Percentiles rank a stretch among this genome's conserved stretches.
phyloP scores from a whole-genome alignment of 1,284 basidiomycete genomes.

The Moniliophthora roreri region DNA sequence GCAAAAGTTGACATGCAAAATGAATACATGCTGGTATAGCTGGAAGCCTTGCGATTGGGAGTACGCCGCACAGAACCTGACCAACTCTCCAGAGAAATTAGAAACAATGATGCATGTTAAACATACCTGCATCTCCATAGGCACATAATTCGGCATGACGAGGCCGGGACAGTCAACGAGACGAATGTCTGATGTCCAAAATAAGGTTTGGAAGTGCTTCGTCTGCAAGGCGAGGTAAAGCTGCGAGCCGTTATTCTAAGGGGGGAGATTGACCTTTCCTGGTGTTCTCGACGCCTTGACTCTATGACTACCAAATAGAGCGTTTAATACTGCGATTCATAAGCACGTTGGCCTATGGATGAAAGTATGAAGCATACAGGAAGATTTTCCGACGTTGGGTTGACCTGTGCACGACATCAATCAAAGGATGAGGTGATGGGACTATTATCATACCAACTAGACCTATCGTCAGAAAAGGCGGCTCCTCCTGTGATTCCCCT shows the following conservation, averaged over 20 bases:
- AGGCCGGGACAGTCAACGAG: conserved; percentile 87
- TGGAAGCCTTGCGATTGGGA: conserved; percentile 88
- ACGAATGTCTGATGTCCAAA: conserved; percentile 80
- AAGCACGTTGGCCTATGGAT: neutral
- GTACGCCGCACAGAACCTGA: conserved; percentile 73
- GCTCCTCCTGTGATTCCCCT: conserved; percentile 38
- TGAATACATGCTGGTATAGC: conserved; percentile 41
- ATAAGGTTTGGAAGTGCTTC: conserved; percentile 92
- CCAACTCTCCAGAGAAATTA: too few species aligned
- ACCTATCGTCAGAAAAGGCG: conserved; percentile 76
- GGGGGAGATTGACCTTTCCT: conserved; percentile 63
- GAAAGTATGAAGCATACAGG: conserved; percentile 30
- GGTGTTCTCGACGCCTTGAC: conserved; percentile 89
- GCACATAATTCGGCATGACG: conserved; percentile 77
- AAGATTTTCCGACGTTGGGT: conserved; percentile 94
- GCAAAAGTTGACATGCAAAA: conserved; percentile 68
- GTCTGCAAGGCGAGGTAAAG: conserved; percentile 50
- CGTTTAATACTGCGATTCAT: conserved; percentile 63
- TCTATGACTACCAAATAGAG: conserved; percentile 79
- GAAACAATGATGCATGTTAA: neutral
- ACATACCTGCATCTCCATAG: conserved; percentile 75
- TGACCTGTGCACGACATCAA: conserved; percentile 53
- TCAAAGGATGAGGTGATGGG: neutral
- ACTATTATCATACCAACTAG: conserved; percentile 62
- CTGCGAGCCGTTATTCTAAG: neutral